Evolutionary conservation across 805 yeast species (phyloP), one percentile per base, ranked within the genome.

Genomic region (Blastobotrys chiropterorum): DNA sequence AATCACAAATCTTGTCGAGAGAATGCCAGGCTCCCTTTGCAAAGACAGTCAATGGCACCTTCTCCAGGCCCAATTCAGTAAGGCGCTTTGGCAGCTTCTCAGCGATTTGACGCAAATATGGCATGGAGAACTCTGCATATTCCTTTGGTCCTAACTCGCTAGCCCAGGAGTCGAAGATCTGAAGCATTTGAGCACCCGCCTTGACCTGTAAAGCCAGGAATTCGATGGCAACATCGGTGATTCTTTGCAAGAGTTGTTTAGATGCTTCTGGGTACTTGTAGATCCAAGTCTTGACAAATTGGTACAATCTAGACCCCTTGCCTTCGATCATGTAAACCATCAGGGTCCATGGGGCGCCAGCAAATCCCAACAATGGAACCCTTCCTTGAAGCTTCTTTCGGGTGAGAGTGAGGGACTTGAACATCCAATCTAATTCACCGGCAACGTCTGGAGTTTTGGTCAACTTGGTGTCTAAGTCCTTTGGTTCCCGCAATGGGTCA

Each of bases 21-120:
- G 98, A 97, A 62, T 89, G 92, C 97, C 97, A 92, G 0, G 99
- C 94, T 43, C 96, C 96, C 72, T 90, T 94, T 26, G 97, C 90
- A 63, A 94, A 94, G 6, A 90, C 82, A 1, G 96, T 86, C 63
- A 94, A 71, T 31, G 99, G 99, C 19, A 94, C 82, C n/a, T 49
- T 70, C 56, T 88, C 95, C 7, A 86, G 67, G 2, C 92, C 95
- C 48, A 87, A 71, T 68, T 87, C 92, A 49, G 68, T 62, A 62
- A 94, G 76, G 62, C 94, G 81, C 8, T 62, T 53, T 17, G 92
- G 95, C 45, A 92, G 77, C 58, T 77, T 78, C 16, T 73, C 70
- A 22, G 87, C 79, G 53, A 92, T 90, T 65, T 87, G 87, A 57
- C 76, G 78, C 62, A 94, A 73, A 66, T 88, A 94, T 2, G 98